Conservation (phyloP, 2,329 filamentous ascomycete genomes). For the Fusarium scirpi region DNA sequence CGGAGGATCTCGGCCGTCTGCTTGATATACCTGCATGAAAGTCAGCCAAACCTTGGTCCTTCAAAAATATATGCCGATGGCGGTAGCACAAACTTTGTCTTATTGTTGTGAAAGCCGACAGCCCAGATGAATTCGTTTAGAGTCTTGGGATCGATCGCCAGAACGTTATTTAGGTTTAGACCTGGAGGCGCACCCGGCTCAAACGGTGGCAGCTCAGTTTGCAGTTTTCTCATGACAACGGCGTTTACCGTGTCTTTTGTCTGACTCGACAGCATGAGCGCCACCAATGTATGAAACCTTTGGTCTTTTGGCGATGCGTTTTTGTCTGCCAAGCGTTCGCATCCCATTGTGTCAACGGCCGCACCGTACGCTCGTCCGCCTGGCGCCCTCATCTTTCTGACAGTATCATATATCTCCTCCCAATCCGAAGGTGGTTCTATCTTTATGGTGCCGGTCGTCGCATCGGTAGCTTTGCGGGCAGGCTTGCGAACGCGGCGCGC, state of each 20-base stretch:
- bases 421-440: slow-evolving; percentile 79
- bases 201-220: slow-evolving; percentile 75
- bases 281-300: slow-evolving; percentile 86
- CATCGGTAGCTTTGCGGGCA: slow-evolving; percentile 58
- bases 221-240: slow-evolving; percentile 81
- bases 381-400: slow-evolving; percentile 78
- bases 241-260: slow-evolving; percentile 94
- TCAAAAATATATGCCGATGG: not conserved
- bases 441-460: slow-evolving; percentile 54
- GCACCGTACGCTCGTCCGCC: slow-evolving; percentile 74
- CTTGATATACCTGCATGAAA: slow-evolving; percentile 70
- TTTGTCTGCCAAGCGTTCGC: slow-evolving; percentile 76
- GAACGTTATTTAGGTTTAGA: slow-evolving; percentile 81
- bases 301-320: slow-evolving; percentile 65
- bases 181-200: slow-evolving; percentile 59
- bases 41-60: slow-evolving; percentile 31
- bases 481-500: slow-evolving; percentile 58
- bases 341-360: slow-evolving; percentile 98
- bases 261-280: slow-evolving; percentile 91
- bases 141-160: slow-evolving; percentile 73
- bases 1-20: slow-evolving; percentile 77
- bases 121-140: slow-evolving; percentile 82
- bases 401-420: slow-evolving; percentile 82
- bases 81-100: slow-evolving; percentile 69
- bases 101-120: slow-evolving; percentile 95